Base-by-base conservation (phyloP, 1,284 basidiomycete genomes). In the Fomes fomentarius region DNA sequence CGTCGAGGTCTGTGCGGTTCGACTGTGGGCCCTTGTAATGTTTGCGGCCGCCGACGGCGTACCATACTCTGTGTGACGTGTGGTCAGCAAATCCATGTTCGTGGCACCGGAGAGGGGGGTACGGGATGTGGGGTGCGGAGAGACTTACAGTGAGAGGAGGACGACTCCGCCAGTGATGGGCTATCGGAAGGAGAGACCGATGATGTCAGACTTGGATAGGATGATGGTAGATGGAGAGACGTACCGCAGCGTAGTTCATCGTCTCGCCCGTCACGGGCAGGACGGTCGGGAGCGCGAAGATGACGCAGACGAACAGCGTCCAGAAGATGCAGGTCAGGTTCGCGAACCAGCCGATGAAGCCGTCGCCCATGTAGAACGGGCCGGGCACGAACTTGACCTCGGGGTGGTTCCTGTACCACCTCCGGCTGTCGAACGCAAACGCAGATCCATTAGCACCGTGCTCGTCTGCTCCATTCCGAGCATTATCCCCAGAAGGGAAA, bases 331-430 rank as follows among this genome's bases (percentile, higher is more conserved):
- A 91, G 46, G 79, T 79, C 19, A 77, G 57, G 66, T 94, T 93
- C 61, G 81, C 79, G 14, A 78, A 65, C 74, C 79, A 81, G 3
- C 89, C 91, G 19, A 93, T 68, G 54, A 77, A 63, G 0, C 91
- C 91, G 48, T 84, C 76, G 21, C 93, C 93, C 78, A 94, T 85
- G 69, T 85, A 90, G 74, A 93, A 95, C 17, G 93, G 93, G n/a
- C 93, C 93, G 1, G 93, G 92, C 68, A 86, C 87, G 78, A 92
- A 94, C 62, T 76, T 76, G 33, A 95, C 88, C 47, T 95, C 93
- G 0, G 93, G 93, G 66, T 96, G 93, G 58, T 88, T 79, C 54
- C 81, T 76, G 71, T 82, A 93, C 52, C 89, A 72, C 52, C 92
- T 79, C 33, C 91, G 83, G 62, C 74, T 76, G 47, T 14, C n/a